phyloP scores from a whole-genome alignment of 2,329 filamentous ascomycete species.

The Geoglossum cookeanum region DNA sequence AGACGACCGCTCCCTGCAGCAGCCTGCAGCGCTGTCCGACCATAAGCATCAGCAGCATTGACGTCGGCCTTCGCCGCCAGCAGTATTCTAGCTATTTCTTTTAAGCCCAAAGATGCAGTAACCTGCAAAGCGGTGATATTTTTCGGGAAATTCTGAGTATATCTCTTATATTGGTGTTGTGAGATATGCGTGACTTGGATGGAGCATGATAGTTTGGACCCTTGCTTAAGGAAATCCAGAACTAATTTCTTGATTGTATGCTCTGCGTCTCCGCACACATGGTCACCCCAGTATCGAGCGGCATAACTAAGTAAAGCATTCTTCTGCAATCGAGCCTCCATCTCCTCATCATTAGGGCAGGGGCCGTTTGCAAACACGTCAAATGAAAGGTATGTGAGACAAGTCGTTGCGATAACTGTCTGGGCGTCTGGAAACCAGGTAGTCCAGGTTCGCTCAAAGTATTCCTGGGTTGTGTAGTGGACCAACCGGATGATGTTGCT shows the following conservation, averaged over 20 bases:
- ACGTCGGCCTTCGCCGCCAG: too few species aligned
- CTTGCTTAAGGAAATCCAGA: background rate
- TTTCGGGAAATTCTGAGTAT: too few species aligned
- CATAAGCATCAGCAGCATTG: too few species aligned
- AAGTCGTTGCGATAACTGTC: background rate
- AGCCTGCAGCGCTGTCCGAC: too few species aligned
- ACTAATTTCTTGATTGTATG: background rate
- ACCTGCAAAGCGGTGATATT: too few species aligned
- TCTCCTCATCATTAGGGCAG: background rate
- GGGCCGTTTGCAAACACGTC: background rate
- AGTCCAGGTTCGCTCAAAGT: conserved; percentile 17
- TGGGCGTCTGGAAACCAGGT: conserved; percentile 18
- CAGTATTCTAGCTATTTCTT: too few species aligned
- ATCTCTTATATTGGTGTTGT: too few species aligned
- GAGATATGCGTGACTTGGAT: background rate
- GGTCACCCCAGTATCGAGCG: background rate
- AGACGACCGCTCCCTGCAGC: too few species aligned
- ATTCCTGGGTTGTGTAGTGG: conserved; percentile 29
- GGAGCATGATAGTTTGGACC: background rate
- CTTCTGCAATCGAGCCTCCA: background rate
- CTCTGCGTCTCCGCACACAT: background rate
- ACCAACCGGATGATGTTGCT: conserved; percentile 23
- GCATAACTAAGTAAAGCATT: conserved; percentile 1
- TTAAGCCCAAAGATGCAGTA: too few species aligned
- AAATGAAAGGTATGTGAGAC: background rate